Percentiles rank a stretch among this genome's conserved stretches.
Conservation (phyloP, 768 basidiomycete species). For the Lentinus brumalis region DNA sequence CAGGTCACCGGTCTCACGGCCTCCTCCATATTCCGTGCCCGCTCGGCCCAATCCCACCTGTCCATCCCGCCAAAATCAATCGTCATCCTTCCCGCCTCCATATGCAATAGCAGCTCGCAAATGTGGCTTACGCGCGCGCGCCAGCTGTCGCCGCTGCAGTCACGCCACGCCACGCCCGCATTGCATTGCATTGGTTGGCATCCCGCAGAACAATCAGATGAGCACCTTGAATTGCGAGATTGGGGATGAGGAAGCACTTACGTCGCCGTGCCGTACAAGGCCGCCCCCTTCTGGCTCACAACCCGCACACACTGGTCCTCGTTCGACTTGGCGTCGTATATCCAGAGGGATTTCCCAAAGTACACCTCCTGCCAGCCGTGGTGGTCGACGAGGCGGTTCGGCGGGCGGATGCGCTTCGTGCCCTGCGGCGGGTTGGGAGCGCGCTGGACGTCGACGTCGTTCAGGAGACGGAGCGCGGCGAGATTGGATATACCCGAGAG, state of each 20-base stretch:
- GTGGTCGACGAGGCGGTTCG: conserved; percentile 61
- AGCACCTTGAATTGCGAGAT: background rate
- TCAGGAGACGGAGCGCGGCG: conserved; percentile 64
- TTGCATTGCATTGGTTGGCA: background rate
- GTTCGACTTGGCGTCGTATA: conserved; percentile 72
- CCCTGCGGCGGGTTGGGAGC: conserved; percentile 51
- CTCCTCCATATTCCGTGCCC: conserved; percentile 65
- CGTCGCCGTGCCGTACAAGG: conserved; percentile 79
- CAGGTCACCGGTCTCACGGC: conserved; percentile 33
- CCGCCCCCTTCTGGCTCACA: conserved; percentile 57
- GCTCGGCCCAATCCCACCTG: conserved; percentile 67
- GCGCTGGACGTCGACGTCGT: conserved; percentile 66
- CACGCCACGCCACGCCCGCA: background rate
- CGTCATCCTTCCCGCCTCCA: conserved; percentile 59
- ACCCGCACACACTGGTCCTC: conserved; percentile 65
- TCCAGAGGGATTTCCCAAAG: conserved; percentile 67
- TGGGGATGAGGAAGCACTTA: conserved; percentile 38
- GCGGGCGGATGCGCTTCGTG: conserved; percentile 46
- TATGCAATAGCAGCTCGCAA: conserved; percentile 70
- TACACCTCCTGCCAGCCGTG: conserved; percentile 77
- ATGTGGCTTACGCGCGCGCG: conserved; percentile 70
- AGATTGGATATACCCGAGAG: conserved; percentile 64
- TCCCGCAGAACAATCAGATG: background rate
- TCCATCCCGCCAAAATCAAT: conserved; percentile 80
- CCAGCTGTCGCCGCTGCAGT: conserved; percentile 77